Evolutionary conservation across 2,329 filamentous ascomycete species (phyloP).

Genomic region (Colletotrichum lini): DNA sequence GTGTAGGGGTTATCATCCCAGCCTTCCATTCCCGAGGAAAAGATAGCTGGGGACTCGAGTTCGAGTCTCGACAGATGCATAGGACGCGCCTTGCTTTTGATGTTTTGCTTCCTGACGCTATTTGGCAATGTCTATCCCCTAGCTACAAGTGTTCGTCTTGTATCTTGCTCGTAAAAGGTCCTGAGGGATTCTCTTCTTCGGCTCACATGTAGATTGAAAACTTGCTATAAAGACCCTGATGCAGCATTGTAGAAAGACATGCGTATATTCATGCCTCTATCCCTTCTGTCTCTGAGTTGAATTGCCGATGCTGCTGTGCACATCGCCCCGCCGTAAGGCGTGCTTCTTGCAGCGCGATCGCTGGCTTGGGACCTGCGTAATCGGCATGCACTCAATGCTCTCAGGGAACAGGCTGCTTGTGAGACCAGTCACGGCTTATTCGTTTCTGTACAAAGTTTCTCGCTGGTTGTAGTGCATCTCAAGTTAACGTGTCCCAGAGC

Average conservation of each 20-base stretch:
- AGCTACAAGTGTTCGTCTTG: too few relatives aligned
- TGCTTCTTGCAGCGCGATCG: conserved; percentile 23
- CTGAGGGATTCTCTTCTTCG: neutral
- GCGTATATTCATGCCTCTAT: neutral
- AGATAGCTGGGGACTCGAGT: conserved; percentile 35
- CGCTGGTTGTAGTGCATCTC: neutral
- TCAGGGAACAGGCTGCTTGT: neutral
- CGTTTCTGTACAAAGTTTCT: neutral
- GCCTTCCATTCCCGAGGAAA: conserved; percentile 22
- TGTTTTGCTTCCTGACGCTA: neutral
- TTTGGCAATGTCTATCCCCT: neutral
- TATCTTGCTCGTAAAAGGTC: too few relatives aligned
- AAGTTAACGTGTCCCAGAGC: neutral
- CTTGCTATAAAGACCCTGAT: too few relatives aligned
- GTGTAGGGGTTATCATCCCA: conserved; percentile 41
- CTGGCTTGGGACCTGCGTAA: conserved; percentile 1
- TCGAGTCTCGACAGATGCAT: conserved; percentile 38
- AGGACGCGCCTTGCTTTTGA: neutral
- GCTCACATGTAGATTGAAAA: neutral
- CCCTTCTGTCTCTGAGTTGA: neutral
- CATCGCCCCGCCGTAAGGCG: conserved; percentile 43
- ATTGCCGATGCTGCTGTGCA: conserved; percentile 2
- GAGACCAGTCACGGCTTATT: neutral
- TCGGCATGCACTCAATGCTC: neutral
- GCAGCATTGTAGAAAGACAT: neutral